Evolutionary conservation across 345 rosid species (phyloP).

Genomic region (Viola odorata): DNA sequence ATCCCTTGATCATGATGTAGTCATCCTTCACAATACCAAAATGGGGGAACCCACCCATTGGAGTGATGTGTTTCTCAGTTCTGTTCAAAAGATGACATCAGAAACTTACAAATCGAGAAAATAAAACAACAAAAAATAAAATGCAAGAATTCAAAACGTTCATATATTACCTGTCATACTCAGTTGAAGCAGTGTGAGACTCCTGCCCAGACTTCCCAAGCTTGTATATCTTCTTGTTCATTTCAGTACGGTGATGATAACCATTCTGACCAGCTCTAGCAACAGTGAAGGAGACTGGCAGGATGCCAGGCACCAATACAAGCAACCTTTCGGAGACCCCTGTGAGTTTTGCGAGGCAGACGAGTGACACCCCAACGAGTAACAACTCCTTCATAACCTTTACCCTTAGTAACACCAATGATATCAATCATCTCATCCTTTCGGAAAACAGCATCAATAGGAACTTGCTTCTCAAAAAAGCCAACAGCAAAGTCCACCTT

Average conservation of each 20-base stretch:
- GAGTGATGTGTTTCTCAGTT: slow-evolving; percentile 76
- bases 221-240: slow-evolving; percentile 84
- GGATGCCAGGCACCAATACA: slow-evolving; percentile 98
- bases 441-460: slow-evolving; percentile 70
- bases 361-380: slow-evolving; percentile 95
- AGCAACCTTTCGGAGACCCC: slow-evolving; percentile 92
- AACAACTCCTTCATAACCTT: slow-evolving; percentile 86
- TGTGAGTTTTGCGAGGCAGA: slow-evolving; percentile 83
- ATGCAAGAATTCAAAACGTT: too few relatives aligned
- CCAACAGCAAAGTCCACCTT: slow-evolving; percentile 73
- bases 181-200: slow-evolving; percentile 60
- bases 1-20: slow-evolving; percentile 73
- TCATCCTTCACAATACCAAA: slow-evolving; percentile 75
- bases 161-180: slow-evolving; percentile 75
- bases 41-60: slow-evolving; percentile 85
- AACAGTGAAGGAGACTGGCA: slow-evolving; percentile 84
- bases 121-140: too few relatives aligned
- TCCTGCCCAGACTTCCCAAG: slow-evolving; percentile 64
- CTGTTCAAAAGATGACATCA: slow-evolving; percentile 22
- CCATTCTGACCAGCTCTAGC: slow-evolving; percentile 98
- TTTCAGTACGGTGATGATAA: slow-evolving; percentile 84
- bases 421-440: slow-evolving; percentile 86
- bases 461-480: slow-evolving; percentile 83
- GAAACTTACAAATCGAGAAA: too few relatives aligned
- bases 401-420: slow-evolving; percentile 86